Evolutionary conservation across 2,329 filamentous ascomycete species (phyloP), one percentile per base, ranked within the genome.

Genomic region (Chaetomium sp.): DNA sequence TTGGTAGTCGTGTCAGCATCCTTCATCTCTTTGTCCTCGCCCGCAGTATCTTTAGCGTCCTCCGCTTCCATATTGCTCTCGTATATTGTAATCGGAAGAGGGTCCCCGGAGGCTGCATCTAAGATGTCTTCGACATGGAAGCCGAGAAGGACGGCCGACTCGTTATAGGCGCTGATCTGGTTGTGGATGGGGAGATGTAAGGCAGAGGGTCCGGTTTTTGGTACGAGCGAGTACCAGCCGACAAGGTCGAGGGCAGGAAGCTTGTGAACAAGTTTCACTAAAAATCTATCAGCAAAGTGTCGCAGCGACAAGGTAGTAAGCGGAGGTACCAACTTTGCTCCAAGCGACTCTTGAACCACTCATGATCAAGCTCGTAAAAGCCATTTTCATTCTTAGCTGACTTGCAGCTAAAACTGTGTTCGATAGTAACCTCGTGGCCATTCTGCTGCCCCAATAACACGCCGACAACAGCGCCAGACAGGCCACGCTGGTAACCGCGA

Each of bases 381-480:
- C 80, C 82, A 44, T 84, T 76, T 0, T 76, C 68, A 11, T 73
- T 70, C 58, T 67, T 69, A 36, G 69, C 68, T 1, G 83, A 75
- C 59, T 86, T 82, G 70, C 88, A 90, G 67, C 96, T 91, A 68
- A 96, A 97, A 4, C 89, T 91, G 74, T 95, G 87, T 70, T 97
- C 92, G 62, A 96, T 85, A 8, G 89, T 96, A 65, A 96, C 87
- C 66, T 92, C 86, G 55, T 90, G 86, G 19, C 92, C 92, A 76
- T 90, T 88, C 65, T 96, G 91, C 67, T 94, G 89, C 12, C 94
- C 94, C 5, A 99, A 74, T n/a, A 99, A 78, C 52, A 87, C 91
- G 55, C 94, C 94, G 3, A 92, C 81, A 14, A 96, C 80, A 12
- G 91, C 90, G 0, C 88, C 88, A 14, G 76, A 70, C 65, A 91